Evolutionary conservation across 2,329 filamentous ascomycete species (phyloP).

Genomic region (Aphanoascus verrucosus): DNA sequence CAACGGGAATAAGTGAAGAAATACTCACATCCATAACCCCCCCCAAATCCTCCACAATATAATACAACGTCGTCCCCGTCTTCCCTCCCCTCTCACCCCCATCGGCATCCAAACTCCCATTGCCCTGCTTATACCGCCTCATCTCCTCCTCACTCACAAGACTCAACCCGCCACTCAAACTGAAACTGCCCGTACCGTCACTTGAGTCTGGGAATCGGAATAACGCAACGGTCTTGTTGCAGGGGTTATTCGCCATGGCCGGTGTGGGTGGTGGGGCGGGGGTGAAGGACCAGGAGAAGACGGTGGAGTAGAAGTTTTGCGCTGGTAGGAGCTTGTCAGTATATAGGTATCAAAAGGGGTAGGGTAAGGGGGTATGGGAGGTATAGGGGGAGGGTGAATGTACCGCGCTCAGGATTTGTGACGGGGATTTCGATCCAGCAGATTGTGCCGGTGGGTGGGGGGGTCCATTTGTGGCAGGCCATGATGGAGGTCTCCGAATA

Average conservation of each 20-base stretch:
- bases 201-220: slow-evolving; percentile 18
- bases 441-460: slow-evolving; percentile 17
- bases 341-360: not conserved
- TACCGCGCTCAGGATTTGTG: slow-evolving; percentile 18
- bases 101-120: not conserved
- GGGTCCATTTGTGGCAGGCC: too few relatives aligned
- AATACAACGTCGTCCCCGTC: slow-evolving; percentile 17
- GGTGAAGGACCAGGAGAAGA: slow-evolving; percentile 20
- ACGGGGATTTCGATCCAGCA: slow-evolving; percentile 21
- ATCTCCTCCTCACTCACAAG: slow-evolving; percentile 13
- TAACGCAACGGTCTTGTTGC: slow-evolving; percentile 15
- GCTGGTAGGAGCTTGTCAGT: slow-evolving; percentile 10
- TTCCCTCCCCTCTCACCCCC: slow-evolving; percentile 4
- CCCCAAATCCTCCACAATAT: slow-evolving; percentile 19
- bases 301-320: slow-evolving; percentile 18
- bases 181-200: not conserved
- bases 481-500: too few relatives aligned
- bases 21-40: slow-evolving; percentile 14
- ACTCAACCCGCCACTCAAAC: slow-evolving; percentile 17
- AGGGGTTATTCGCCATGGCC: slow-evolving; percentile 4
- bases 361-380: not conserved
- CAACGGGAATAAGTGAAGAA: not conserved
- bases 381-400: not conserved
- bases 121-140: not conserved
- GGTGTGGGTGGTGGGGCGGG: not conserved